A percentile compares a stretch with the other conserved stretches of the same genome.
Conservation (phyloP, 1,139 yeast genomes). For the Sugiyamaella xylanicola region DNA sequence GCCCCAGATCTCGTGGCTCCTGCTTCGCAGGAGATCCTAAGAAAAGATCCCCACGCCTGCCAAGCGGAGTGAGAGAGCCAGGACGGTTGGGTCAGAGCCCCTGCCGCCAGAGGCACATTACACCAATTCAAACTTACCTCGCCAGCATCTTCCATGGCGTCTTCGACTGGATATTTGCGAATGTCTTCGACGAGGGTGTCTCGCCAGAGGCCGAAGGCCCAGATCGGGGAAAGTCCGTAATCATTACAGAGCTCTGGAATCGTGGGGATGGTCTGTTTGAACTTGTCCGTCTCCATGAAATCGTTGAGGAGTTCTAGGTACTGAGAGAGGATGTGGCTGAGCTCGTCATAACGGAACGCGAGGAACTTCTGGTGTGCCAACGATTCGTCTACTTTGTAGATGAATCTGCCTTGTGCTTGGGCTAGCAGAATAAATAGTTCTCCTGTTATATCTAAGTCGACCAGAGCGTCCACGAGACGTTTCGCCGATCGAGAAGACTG, state of each 20-base stretch:
- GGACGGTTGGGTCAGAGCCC: background rate
- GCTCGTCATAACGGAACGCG: slow-evolving; percentile 72
- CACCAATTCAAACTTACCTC: slow-evolving; percentile 2
- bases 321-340: slow-evolving; percentile 64
- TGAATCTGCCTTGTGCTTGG: slow-evolving; percentile 45
- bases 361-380: slow-evolving; percentile 66
- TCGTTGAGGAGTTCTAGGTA: slow-evolving; percentile 61
- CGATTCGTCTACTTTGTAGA: slow-evolving; percentile 47
- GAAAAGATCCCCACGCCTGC: too few relatives aligned
- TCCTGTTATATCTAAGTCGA: slow-evolving; percentile 51
- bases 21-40: too few relatives aligned
- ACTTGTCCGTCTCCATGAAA: slow-evolving; percentile 47
- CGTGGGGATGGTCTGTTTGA: slow-evolving; percentile 48
- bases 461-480: slow-evolving; percentile 54
- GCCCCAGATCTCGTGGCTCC: background rate
- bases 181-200: slow-evolving; percentile 45
- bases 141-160: slow-evolving; percentile 17
- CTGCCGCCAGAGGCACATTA: background rate
- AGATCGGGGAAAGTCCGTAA: slow-evolving; percentile 59
- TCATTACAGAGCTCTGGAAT: slow-evolving; percentile 51
- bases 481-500: slow-evolving; percentile 50
- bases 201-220: slow-evolving; percentile 86
- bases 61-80: too few relatives aligned
- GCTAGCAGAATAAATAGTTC: slow-evolving; percentile 70
- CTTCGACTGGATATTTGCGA: slow-evolving; percentile 29